phyloP scores from a whole-genome alignment of 257 asterid genomes.

The Salvia splendens region DNA sequence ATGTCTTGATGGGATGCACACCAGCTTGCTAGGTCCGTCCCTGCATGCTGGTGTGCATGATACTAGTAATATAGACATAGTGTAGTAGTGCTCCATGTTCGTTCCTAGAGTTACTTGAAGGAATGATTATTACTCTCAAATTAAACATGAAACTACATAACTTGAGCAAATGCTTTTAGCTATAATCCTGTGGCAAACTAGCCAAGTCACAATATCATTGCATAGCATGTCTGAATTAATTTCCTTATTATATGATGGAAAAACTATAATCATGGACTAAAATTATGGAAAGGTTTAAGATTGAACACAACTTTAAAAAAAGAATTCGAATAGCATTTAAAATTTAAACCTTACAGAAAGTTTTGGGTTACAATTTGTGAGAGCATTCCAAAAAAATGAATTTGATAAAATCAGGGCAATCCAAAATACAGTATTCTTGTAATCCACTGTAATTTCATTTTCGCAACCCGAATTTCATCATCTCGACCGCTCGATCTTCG shows the following conservation, averaged over 20 bases:
- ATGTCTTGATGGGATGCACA: too few relatives aligned
- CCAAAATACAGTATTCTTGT: neutral
- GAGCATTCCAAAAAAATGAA: neutral
- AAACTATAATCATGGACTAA: neutral
- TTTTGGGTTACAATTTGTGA: neutral
- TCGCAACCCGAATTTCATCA: neutral
- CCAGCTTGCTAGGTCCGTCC: too few relatives aligned
- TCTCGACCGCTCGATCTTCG: slow-evolving; percentile 24
- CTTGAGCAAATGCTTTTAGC: too few relatives aligned
- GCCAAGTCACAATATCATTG: too few relatives aligned
- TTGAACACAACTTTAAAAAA: neutral
- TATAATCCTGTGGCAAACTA: too few relatives aligned
- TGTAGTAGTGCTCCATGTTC: too few relatives aligned
- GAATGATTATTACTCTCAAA: too few relatives aligned
- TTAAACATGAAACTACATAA: too few relatives aligned
- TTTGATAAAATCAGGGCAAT: neutral
- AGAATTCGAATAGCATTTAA: neutral
- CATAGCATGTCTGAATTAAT: neutral
- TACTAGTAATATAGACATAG: too few relatives aligned
- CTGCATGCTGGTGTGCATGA: too few relatives aligned
- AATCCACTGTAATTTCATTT: too few relatives aligned
- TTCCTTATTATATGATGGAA: neutral
- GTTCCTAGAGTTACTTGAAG: too few relatives aligned
- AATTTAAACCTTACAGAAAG: neutral
- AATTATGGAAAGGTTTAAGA: neutral